phyloP scores from a whole-genome alignment of 2,329 filamentous ascomycete genomes.

The Didymella pomorum region DNA sequence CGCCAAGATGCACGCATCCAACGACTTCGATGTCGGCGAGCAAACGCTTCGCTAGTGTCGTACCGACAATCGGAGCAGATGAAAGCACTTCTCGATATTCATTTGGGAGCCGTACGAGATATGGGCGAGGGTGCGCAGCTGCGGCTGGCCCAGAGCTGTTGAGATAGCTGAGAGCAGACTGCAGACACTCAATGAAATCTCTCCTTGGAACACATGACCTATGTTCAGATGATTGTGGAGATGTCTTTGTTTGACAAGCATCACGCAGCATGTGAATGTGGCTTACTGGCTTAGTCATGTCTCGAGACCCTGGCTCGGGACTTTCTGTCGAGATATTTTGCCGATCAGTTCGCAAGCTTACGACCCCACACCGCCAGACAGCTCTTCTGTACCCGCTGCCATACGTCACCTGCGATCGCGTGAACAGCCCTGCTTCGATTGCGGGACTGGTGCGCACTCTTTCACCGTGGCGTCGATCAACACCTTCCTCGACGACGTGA shows the following conservation, averaged over 20 bases:
- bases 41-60: slow-evolving; percentile 6
- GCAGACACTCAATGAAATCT: background rate
- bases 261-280: background rate
- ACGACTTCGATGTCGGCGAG: slow-evolving; percentile 19
- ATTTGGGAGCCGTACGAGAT: slow-evolving; percentile 6
- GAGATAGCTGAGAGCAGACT: background rate
- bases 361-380: slow-evolving; percentile 21
- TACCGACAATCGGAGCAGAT: background rate
- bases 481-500: slow-evolving; percentile 45
- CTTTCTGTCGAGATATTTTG: slow-evolving; percentile 12
- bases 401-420: slow-evolving; percentile 22
- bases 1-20: slow-evolving; percentile 13
- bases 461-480: slow-evolving; percentile 50
- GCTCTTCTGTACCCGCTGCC: slow-evolving; percentile 10
- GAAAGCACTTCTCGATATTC: background rate
- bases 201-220: background rate
- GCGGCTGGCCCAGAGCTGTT: slow-evolving; percentile 18
- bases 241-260: background rate
- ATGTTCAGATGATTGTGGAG: too few species aligned
- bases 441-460: slow-evolving; percentile 19
- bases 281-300: slow-evolving; percentile 13
- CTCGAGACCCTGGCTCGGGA: slow-evolving; percentile 7
- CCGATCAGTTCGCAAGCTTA: slow-evolving; percentile 22
- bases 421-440: slow-evolving; percentile 24
- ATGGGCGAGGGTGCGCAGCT: slow-evolving; percentile 7